phyloP scores from a whole-genome alignment of 305 asterid genomes.

The Solanum hybrid region DNA sequence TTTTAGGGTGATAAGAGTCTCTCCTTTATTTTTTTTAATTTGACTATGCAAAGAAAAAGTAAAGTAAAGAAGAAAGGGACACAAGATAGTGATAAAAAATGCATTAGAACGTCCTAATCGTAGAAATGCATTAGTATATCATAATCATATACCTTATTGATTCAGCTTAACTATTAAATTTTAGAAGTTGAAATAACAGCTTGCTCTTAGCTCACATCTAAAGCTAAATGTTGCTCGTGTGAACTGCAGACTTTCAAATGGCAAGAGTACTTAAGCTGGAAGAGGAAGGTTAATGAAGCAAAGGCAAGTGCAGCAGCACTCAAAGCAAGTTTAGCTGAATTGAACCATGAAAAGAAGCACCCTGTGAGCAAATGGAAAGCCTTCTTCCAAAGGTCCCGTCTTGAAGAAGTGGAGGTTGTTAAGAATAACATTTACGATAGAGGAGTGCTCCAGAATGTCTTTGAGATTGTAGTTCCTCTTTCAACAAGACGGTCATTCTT shows the following conservation, averaged over 20 bases:
- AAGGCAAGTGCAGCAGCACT: conserved; percentile 81
- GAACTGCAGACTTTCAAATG: conserved; percentile 77
- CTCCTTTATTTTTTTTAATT: not conserved
- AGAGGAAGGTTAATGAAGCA: conserved; percentile 74
- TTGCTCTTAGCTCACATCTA: not conserved
- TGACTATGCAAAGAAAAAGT: not conserved
- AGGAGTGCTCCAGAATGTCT: conserved; percentile 54
- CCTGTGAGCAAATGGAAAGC: conserved; percentile 69
- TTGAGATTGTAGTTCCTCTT: conserved; percentile 56
- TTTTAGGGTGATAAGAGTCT: not conserved
- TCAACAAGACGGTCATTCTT: conserved; percentile 61
- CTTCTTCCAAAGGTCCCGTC: conserved; percentile 64
- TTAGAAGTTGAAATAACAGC: not conserved
- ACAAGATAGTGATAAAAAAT: not conserved
- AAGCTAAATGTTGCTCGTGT: not conserved
- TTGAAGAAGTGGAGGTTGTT: conserved; percentile 50
- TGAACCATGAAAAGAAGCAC: conserved; percentile 42
- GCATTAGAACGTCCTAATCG: not conserved
- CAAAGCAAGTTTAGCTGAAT: conserved; percentile 56
- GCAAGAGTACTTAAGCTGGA: conserved; percentile 78
- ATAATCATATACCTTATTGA: not conserved
- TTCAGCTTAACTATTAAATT: not conserved
- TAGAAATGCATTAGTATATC: not conserved
- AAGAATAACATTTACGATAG: conserved; percentile 60
- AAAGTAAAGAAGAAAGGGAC: not conserved